Conservation (phyloP, 225 moss, liverwort and hornwort genomes). For the Bryoerythrophyllum caledonicum region DNA sequence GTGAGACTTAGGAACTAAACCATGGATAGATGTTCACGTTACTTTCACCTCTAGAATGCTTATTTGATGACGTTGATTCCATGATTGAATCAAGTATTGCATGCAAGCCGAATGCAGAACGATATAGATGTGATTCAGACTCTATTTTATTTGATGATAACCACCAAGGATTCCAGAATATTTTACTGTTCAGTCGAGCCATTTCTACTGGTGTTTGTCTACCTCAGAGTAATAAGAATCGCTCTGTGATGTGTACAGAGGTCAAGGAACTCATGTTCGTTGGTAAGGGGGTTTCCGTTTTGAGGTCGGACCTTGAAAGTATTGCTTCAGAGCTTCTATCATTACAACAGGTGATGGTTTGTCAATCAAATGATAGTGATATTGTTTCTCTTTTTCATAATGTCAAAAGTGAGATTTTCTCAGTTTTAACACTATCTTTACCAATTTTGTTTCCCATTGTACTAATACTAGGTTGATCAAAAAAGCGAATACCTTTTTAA, state of each 20-base stretch:
- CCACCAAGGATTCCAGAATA: not conserved
- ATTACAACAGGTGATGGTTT: conserved; percentile 42
- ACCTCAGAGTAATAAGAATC: conserved; percentile 2
- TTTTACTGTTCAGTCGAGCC: not conserved
- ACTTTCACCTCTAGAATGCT: not conserved
- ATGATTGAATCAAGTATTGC: not conserved
- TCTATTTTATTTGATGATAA: not conserved
- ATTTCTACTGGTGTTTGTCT: not conserved
- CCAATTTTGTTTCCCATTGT: not conserved
- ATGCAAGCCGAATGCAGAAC: not conserved
- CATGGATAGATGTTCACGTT: not conserved
- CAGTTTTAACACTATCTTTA: not conserved
- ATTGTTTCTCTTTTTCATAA: not conserved
- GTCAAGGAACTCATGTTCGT: conserved; percentile 28
- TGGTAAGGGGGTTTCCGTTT: conserved; percentile 35
- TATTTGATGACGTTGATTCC: not conserved
- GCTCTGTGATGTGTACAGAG: conserved; percentile 35
- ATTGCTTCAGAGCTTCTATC: conserved; percentile 49
- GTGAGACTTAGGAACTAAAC: conserved; percentile 26
- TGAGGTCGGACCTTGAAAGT: conserved; percentile 48
- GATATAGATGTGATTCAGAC: conserved; percentile 6
- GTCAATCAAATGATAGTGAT: not conserved
- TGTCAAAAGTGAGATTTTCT: not conserved
- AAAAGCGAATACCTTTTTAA: not conserved
- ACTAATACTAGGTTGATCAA: not conserved